phyloP scores from a whole-genome alignment of 2,329 filamentous ascomycete species.

The Fusarium sp. region DNA sequence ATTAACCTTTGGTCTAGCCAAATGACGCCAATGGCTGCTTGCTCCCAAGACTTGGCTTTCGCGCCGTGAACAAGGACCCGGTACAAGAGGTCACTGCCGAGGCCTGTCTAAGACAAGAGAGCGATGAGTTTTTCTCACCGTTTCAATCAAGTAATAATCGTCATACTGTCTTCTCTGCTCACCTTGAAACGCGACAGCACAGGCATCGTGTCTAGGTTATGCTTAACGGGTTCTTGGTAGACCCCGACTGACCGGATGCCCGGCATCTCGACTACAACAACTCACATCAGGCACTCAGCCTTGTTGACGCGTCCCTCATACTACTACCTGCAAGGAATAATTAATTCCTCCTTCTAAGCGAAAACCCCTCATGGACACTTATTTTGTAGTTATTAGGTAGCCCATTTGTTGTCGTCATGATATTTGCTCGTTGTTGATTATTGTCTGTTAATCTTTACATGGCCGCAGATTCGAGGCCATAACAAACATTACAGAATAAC shows the following conservation, averaged over 20 bases:
- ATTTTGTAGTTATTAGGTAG: not conserved
- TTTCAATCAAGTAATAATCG: not conserved
- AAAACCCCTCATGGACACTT: not conserved
- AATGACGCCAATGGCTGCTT: slow-evolving; percentile 5
- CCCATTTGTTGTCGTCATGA: not conserved
- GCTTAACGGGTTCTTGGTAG: slow-evolving; percentile 1
- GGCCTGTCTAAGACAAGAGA: not conserved
- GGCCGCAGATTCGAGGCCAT: slow-evolving; percentile 1
- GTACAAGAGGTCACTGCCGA: not conserved
- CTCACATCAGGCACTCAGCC: slow-evolving; percentile 1
- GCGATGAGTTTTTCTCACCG: not conserved
- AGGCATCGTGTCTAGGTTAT: not conserved
- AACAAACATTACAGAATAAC: not conserved
- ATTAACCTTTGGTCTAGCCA: not conserved
- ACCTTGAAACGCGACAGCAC: not conserved
- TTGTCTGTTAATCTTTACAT: not conserved
- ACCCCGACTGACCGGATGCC: not conserved
- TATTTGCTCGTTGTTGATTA: not conserved
- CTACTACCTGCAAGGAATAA: not conserved
- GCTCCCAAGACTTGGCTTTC: not conserved
- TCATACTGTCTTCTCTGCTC: not conserved
- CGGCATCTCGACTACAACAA: not conserved
- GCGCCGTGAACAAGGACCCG: not conserved
- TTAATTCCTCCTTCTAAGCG: not conserved
- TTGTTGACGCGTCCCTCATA: slow-evolving; percentile 3